Conservation (phyloP, 306 rosid species). For the Sphenostylis stenocarpa region DNA sequence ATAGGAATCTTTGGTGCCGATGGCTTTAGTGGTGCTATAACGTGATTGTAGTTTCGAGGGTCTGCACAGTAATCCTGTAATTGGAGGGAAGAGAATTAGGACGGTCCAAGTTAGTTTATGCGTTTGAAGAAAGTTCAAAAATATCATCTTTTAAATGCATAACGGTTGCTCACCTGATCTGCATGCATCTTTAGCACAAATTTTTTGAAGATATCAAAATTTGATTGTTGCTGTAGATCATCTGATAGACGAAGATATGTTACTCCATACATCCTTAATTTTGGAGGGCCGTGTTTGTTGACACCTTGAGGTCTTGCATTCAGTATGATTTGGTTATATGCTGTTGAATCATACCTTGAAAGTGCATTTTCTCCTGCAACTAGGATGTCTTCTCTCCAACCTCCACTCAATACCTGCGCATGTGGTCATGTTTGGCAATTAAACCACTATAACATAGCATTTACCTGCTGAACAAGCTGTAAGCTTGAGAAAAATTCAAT, state of each 20-base stretch:
- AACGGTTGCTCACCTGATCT: slow-evolving; percentile 64
- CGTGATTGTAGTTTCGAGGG: slow-evolving; percentile 54
- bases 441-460: neutral
- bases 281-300: slow-evolving; percentile 62
- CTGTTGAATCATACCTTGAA: slow-evolving; percentile 67
- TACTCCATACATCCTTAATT: slow-evolving; percentile 63
- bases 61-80: slow-evolving; percentile 63
- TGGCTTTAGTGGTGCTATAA: slow-evolving; percentile 50
- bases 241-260: slow-evolving; percentile 76
- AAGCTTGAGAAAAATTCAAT: neutral
- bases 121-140: neutral
- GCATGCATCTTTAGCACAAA: slow-evolving; percentile 88
- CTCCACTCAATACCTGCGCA: slow-evolving; percentile 72
- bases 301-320: slow-evolving; percentile 89
- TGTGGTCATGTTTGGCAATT: neutral
- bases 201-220: slow-evolving; percentile 61
- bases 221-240: slow-evolving; percentile 51
- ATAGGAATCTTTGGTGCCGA: slow-evolving; percentile 58
- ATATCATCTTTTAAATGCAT: slow-evolving; percentile 12
- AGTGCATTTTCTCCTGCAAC: slow-evolving; percentile 98
- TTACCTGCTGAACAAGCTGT: neutral
- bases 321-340: slow-evolving; percentile 77
- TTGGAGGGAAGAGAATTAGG: slow-evolving; percentile 31
- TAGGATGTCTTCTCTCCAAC: slow-evolving; percentile 75
- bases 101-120: slow-evolving; percentile 18